Percentiles rank a stretch among this genome's conserved stretches.
Conservation (phyloP, 1,284 basidiomycete genomes). For the Cryptococcus jaspeensis region DNA sequence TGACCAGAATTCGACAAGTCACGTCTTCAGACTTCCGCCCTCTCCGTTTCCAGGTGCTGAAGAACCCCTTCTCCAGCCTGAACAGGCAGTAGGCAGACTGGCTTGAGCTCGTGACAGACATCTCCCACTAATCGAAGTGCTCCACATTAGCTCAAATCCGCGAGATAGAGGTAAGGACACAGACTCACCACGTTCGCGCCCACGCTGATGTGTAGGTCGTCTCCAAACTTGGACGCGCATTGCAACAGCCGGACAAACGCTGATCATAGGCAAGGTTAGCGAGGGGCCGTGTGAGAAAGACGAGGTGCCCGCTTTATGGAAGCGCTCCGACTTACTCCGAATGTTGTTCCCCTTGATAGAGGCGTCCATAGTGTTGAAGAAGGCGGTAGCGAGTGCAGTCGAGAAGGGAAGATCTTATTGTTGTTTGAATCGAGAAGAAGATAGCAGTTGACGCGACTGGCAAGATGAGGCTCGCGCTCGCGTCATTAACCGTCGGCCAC, state of each 20-base stretch:
- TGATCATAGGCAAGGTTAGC: conserved; percentile 10
- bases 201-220: conserved; percentile 48
- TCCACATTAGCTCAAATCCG: neutral
- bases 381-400: neutral
- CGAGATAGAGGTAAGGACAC: neutral
- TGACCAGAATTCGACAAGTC: conserved; percentile 46
- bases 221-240: conserved; percentile 49
- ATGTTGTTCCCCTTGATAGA: conserved; percentile 37
- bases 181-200: conserved; percentile 33
- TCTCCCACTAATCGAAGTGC: conserved; percentile 35
- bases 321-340: conserved; percentile 22
- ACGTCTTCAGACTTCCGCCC: conserved; percentile 21
- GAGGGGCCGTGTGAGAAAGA: neutral
- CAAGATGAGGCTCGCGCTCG: no score
- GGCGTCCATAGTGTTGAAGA: conserved; percentile 29
- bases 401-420: neutral
- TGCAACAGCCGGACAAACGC: conserved; percentile 48
- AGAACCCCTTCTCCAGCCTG: conserved; percentile 42
- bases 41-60: conserved; percentile 37
- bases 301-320: neutral
- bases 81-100: conserved; percentile 49
- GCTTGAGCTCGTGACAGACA: conserved; percentile 46
- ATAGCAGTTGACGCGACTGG: neutral
- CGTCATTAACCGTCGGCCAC: neutral
- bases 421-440: no score